phyloP scores from a whole-genome alignment of 2,329 filamentous ascomycete species.

The Fusarium succisae region DNA sequence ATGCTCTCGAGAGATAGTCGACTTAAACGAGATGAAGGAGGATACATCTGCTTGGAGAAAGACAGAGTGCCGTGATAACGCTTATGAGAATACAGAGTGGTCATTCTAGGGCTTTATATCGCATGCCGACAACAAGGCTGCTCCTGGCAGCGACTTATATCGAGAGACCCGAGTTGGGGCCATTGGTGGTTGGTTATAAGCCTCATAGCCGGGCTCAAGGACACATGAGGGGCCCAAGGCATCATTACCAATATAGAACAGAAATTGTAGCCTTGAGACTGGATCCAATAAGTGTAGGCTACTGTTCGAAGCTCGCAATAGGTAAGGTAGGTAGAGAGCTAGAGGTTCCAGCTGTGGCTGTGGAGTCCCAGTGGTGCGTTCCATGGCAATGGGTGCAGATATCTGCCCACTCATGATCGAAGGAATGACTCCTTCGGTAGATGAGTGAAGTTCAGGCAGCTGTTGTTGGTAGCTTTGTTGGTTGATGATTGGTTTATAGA shows the following conservation, averaged over 20 bases:
- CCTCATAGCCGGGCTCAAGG: conserved; percentile 24
- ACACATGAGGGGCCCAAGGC: conserved; percentile 31
- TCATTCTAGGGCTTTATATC: conserved; percentile 34
- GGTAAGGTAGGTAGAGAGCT: background rate
- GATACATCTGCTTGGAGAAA: conserved; percentile 37
- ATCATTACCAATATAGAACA: conserved; percentile 8
- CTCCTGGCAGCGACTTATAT: conserved; percentile 1
- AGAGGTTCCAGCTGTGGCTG: conserved; percentile 28
- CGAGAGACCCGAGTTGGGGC: conserved; percentile 29
- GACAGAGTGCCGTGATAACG: background rate
- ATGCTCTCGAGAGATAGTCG: conserved; percentile 46
- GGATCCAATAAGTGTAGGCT: background rate
- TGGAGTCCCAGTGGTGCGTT: conserved; percentile 18
- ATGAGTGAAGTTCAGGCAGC: conserved; percentile 10
- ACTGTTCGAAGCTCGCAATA: background rate
- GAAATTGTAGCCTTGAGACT: background rate
- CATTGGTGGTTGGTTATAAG: conserved; percentile 32
- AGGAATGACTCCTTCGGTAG: conserved; percentile 17
- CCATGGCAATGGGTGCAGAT: background rate
- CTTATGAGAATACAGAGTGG: background rate
- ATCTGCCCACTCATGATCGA: conserved; percentile 1
- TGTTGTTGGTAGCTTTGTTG: background rate
- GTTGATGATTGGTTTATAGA: background rate
- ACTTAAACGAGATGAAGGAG: conserved; percentile 39
- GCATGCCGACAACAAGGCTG: background rate